phyloP scores from a whole-genome alignment of 306 rosid species.

The Cyamopsis tetragonoloba region DNA sequence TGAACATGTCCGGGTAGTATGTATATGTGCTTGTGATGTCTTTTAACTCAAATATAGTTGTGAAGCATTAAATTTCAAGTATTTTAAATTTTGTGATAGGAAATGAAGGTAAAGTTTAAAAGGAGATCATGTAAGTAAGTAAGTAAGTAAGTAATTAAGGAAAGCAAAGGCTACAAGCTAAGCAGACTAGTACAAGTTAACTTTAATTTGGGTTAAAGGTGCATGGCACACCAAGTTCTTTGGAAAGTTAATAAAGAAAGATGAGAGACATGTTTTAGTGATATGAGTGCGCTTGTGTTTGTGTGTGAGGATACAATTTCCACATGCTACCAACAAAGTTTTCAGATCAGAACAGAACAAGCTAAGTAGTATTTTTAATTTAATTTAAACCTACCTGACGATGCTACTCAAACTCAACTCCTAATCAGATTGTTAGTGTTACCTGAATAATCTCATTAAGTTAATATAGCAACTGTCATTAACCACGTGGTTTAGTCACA shows the following conservation, averaged over 20 bases:
- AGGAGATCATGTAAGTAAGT: background rate
- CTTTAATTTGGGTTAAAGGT: conserved; percentile 28
- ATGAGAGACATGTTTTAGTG: background rate
- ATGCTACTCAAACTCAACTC: too few relatives aligned
- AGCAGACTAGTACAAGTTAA: too few relatives aligned
- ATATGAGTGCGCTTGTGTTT: conserved; percentile 20
- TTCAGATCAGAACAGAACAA: background rate
- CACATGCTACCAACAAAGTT: conserved; percentile 41
- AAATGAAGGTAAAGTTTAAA: background rate
- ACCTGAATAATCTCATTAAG: conserved; percentile 15
- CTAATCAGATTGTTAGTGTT: too few relatives aligned
- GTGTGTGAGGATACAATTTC: conserved; percentile 26
- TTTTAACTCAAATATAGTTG: background rate
- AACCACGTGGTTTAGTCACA: conserved; percentile 32
- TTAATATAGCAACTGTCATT: conserved; percentile 1
- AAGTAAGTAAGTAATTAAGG: background rate
- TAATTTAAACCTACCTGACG: too few relatives aligned
- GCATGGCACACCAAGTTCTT: conserved; percentile 18
- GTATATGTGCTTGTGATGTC: conserved; percentile 6
- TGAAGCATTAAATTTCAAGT: background rate
- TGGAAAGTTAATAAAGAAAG: conserved; percentile 24
- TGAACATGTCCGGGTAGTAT: conserved; percentile 1
- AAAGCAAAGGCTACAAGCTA: conserved; percentile 27
- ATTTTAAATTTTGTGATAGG: background rate
- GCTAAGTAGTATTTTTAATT: too few relatives aligned